Evolutionary conservation across 2,329 filamentous ascomycete genomes (phyloP).

Genomic region (Colletotrichum scovillei): DNA sequence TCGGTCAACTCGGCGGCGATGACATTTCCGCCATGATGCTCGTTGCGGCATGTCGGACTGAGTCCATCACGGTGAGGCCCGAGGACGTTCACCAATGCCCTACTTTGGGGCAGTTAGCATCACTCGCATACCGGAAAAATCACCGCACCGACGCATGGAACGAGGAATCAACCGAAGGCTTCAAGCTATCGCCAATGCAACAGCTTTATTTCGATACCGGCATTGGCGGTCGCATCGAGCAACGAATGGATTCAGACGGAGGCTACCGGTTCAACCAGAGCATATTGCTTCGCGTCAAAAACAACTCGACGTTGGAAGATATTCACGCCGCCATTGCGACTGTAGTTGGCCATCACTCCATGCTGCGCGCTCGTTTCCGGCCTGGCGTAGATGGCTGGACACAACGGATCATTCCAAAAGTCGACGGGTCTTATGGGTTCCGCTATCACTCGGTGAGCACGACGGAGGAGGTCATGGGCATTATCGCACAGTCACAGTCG

Average conservation of each 20-base stretch:
- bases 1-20: conserved; percentile 52
- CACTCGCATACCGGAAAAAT: conserved; percentile 47
- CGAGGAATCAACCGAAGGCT: conserved; percentile 49
- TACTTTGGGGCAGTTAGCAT: conserved; percentile 52
- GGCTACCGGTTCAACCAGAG: conserved; percentile 64
- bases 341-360: conserved; percentile 61
- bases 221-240: conserved; percentile 50
- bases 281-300: conserved; percentile 58
- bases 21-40: conserved; percentile 52
- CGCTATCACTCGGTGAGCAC: conserved; percentile 53
- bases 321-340: conserved; percentile 60
- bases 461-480: conserved; percentile 53
- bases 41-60: conserved; percentile 49
- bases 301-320: conserved; percentile 53
- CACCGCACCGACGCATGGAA: conserved; percentile 44
- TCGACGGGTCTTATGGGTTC: conserved; percentile 56
- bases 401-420: conserved; percentile 55
- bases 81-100: conserved; percentile 51
- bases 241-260: conserved; percentile 44
- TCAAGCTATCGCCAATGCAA: conserved; percentile 65
- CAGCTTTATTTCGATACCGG: conserved; percentile 62
- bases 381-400: conserved; percentile 54
- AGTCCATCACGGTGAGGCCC: conserved; percentile 50
- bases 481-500: conserved; percentile 54
- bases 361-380: conserved; percentile 61